phyloP scores from a whole-genome alignment of 805 yeast species.

The Candida khao-thaluensis region DNA sequence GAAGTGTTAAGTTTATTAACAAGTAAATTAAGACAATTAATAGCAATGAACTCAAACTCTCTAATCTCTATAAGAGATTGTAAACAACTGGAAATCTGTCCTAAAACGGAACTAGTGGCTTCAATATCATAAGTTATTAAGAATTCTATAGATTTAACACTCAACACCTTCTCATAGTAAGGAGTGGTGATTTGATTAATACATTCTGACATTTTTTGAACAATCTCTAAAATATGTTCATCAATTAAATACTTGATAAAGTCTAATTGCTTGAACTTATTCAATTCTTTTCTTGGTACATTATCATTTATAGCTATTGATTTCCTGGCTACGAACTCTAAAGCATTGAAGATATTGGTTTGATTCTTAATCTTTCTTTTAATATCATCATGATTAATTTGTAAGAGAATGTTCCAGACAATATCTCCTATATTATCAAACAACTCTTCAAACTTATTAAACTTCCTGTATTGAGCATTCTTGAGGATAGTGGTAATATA shows the following conservation, averaged over 20 bases:
- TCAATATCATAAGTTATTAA: constrained; percentile 58
- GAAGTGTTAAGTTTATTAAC: constrained; percentile 54
- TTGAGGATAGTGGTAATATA: constrained; percentile 53
- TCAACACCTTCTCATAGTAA: constrained; percentile 64
- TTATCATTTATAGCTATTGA: constrained; percentile 17
- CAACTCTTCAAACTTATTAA: constrained; percentile 30
- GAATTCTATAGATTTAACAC: constrained; percentile 71
- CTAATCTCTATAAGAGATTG: constrained; percentile 72
- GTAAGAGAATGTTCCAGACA: constrained; percentile 35
- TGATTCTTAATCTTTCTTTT: constrained; percentile 29
- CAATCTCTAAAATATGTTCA: constrained; percentile 67
- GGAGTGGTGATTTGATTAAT: constrained; percentile 75
- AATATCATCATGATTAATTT: constrained; percentile 31
- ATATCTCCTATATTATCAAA: constrained; percentile 35
- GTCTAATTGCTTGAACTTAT: constrained; percentile 18
- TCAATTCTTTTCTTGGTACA: constrained; percentile 1
- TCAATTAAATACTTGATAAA: constrained; percentile 39
- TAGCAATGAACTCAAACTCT: constrained; percentile 57
- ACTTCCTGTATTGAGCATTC: constrained; percentile 49
- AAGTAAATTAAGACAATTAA: constrained; percentile 67
- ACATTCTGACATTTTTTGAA: constrained; percentile 75
- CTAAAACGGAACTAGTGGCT: constrained; percentile 56
- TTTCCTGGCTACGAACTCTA: constrained; percentile 38
- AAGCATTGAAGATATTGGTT: constrained; percentile 40
- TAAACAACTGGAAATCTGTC: constrained; percentile 83